Evolutionary conservation across 306 rosid genomes (phyloP).

Genomic region (Adenanthera pavonina): DNA sequence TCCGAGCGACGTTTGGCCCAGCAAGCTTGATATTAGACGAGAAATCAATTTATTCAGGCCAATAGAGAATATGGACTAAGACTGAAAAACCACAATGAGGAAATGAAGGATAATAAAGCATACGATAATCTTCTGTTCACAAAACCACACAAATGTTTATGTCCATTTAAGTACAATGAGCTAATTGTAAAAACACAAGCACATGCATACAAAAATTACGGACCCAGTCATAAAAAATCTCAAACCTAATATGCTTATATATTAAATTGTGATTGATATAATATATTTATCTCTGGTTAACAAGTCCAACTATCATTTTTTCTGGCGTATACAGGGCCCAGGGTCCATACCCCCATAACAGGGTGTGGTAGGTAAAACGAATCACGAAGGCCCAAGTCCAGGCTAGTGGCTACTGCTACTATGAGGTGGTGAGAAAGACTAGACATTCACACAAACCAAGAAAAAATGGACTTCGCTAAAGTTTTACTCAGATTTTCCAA

Average conservation of each 20-base stretch:
- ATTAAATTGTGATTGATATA: background rate
- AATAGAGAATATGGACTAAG: no score
- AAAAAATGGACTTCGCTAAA: conserved; percentile 33
- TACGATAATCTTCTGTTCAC: background rate
- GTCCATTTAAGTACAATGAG: background rate
- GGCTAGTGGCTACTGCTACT: background rate
- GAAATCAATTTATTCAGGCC: no score
- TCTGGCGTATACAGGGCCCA: no score
- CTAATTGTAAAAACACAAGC: background rate
- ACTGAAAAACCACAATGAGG: no score
- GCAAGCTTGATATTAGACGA: background rate
- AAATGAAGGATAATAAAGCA: no score
- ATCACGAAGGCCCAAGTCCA: background rate
- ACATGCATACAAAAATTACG: background rate
- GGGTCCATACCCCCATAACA: background rate
- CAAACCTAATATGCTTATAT: background rate
- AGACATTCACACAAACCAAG: conserved; percentile 48
- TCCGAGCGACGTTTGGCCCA: background rate
- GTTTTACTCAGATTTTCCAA: conserved; percentile 55
- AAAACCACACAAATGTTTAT: background rate
- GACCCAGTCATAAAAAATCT: background rate
- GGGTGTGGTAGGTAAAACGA: background rate
- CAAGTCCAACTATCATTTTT: background rate
- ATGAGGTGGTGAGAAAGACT: conserved; percentile 5
- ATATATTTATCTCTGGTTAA: background rate